These are phyloP conservation scores for Salix dunnii DNA, from an alignment of 345 rosid species.

Conservation along the genomic window DNA sequence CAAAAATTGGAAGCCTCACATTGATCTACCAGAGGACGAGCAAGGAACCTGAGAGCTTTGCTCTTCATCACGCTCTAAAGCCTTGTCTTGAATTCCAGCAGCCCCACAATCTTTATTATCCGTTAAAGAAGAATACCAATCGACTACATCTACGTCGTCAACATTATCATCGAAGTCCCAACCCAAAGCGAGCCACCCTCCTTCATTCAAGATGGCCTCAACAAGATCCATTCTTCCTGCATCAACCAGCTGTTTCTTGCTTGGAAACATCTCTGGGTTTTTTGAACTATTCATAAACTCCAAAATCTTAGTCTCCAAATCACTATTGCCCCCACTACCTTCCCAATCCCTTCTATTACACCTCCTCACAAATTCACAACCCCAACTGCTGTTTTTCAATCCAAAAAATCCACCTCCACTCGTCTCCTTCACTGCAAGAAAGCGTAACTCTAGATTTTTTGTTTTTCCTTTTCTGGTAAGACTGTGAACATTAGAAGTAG, in stretches of 20 bases:
- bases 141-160: slow-evolving; percentile 10
- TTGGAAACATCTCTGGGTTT: slow-evolving; percentile 64
- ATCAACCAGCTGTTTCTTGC: slow-evolving; percentile 53
- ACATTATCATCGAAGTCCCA: slow-evolving; percentile 64
- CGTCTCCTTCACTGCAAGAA: slow-evolving; percentile 17
- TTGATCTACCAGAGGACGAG: slow-evolving; percentile 53
- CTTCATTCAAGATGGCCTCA: slow-evolving; percentile 50
- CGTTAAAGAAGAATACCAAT: slow-evolving; percentile 15
- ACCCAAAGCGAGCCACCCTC: slow-evolving; percentile 90
- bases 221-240: slow-evolving; percentile 78
- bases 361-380: slow-evolving; percentile 41
- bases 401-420: slow-evolving; percentile 38
- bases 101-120: slow-evolving; percentile 22
- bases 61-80: slow-evolving; percentile 16
- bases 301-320: slow-evolving; percentile 72
- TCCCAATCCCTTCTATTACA: slow-evolving; percentile 39
- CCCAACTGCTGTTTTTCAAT: slow-evolving; percentile 32
- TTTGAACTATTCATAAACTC: slow-evolving; percentile 71
- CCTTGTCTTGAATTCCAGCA: slow-evolving; percentile 15
- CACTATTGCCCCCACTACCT: slow-evolving; percentile 41
- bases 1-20: slow-evolving; percentile 47
- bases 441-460: slow-evolving; percentile 1
- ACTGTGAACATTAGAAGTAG: not conserved
- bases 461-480: not conserved
- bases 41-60: slow-evolving; percentile 24